Percentiles rank a stretch among this genome's conserved stretches.
phyloP scores from a whole-genome alignment of 305 asterid genomes.

The Fraxinus angustifolia region DNA sequence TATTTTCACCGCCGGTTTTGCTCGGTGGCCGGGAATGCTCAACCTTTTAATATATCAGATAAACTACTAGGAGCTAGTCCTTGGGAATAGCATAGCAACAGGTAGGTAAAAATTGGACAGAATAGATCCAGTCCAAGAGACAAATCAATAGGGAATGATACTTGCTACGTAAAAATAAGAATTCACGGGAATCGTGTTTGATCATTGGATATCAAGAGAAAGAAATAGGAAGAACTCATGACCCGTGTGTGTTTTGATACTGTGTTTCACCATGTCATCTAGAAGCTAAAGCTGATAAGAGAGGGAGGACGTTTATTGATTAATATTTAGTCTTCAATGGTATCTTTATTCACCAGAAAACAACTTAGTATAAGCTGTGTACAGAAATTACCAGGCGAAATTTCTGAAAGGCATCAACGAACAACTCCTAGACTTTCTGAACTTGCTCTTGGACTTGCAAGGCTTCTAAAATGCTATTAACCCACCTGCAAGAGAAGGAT shows the following conservation, averaged over 20 bases:
- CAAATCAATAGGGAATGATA: neutral
- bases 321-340: neutral
- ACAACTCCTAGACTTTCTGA: conserved; percentile 30
- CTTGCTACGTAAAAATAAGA: neutral
- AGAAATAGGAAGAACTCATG: neutral
- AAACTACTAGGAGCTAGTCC: neutral
- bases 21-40: neutral
- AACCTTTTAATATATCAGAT: neutral
- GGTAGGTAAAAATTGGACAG: neutral
- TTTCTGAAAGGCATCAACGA: neutral
- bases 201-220: neutral
- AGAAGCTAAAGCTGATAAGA: neutral
- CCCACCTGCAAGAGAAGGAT: conserved; percentile 49
- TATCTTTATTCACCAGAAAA: neutral
- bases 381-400: conserved; percentile 6
- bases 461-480: conserved; percentile 58
- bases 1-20: no score
- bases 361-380: neutral
- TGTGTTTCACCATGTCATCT: neutral
- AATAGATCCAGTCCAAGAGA: neutral
- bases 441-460: conserved; percentile 42
- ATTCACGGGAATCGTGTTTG: neutral
- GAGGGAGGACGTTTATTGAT: neutral
- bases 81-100: neutral
- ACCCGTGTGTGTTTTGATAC: neutral